Evolutionary conservation across 2,329 filamentous ascomycete species (phyloP).

Genomic region (Claviceps purpurea): DNA sequence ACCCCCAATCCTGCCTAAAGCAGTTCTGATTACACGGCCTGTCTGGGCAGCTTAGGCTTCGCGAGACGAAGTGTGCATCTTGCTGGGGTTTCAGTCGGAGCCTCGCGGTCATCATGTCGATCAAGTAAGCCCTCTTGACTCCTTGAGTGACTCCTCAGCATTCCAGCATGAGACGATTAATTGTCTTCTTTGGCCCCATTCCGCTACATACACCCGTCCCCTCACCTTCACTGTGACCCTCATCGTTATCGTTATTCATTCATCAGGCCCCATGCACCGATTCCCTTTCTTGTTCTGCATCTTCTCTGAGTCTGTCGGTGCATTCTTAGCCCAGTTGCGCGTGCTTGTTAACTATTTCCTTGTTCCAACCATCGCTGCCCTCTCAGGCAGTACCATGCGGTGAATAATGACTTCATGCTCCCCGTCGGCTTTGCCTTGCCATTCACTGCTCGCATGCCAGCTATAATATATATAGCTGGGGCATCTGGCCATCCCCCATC

Average conservation of each 20-base stretch:
- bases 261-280: conserved; percentile 1
- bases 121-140: conserved; percentile 35
- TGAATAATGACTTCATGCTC: background rate
- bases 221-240: background rate
- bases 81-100: conserved; percentile 20
- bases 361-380: background rate
- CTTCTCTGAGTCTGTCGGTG: background rate
- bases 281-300: conserved; percentile 2
- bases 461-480: background rate
- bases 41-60: conserved; percentile 4
- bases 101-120: conserved; percentile 34
- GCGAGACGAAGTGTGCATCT: conserved; percentile 1
- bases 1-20: background rate
- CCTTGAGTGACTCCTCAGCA: conserved; percentile 5
- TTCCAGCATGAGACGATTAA: conserved; percentile 3
- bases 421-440: background rate
- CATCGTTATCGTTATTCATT: background rate
- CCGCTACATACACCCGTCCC: background rate
- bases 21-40: background rate
- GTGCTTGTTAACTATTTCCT: background rate
- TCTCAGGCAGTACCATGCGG: background rate
- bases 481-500: background rate
- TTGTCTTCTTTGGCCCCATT: conserved; percentile 4
- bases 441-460: background rate
- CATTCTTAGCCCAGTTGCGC: background rate